These are phyloP conservation scores for Boletus tylopilopsis DNA, from an alignment of 768 basidiomycete species.

Conservation along the genomic window DNA sequence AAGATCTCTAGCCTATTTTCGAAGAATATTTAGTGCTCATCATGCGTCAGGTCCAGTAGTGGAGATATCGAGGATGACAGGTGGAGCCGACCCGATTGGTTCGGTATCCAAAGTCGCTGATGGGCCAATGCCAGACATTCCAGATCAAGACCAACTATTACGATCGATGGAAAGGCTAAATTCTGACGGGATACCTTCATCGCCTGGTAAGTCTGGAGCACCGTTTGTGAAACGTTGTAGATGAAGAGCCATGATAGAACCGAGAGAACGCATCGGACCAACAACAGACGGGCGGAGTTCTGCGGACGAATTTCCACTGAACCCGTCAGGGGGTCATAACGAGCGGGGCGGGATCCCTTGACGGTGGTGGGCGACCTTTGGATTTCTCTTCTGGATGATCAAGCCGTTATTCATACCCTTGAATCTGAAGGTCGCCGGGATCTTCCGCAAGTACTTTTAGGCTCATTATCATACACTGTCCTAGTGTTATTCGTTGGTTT, in stretches of 20 bases:
- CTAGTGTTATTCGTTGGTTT: slow-evolving; percentile 24
- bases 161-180: background rate
- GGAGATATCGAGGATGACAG: slow-evolving; percentile 15
- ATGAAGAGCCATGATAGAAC: slow-evolving; percentile 15
- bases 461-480: slow-evolving; percentile 17
- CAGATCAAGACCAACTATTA: slow-evolving; percentile 9
- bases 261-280: slow-evolving; percentile 3
- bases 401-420: slow-evolving; percentile 39
- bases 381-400: slow-evolving; percentile 40
- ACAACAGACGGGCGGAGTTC: background rate
- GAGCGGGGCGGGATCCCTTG: slow-evolving; percentile 31
- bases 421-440: slow-evolving; percentile 48
- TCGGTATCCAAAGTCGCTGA: slow-evolving; percentile 9
- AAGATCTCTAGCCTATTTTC: background rate
- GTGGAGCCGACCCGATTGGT: slow-evolving; percentile 11
- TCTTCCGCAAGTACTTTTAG: slow-evolving; percentile 40
- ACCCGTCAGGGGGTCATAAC: slow-evolving; percentile 9
- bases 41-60: slow-evolving; percentile 21
- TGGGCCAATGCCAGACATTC: slow-evolving; percentile 10
- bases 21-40: slow-evolving; percentile 7
- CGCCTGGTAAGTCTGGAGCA: slow-evolving; percentile 12
- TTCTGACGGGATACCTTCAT: background rate
- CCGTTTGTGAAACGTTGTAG: slow-evolving; percentile 1
- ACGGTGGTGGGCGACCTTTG: slow-evolving; percentile 50
- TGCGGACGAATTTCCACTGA: slow-evolving; percentile 6